Conservation (phyloP, 805 yeast genomes). For the Pichia ethanolica region DNA sequence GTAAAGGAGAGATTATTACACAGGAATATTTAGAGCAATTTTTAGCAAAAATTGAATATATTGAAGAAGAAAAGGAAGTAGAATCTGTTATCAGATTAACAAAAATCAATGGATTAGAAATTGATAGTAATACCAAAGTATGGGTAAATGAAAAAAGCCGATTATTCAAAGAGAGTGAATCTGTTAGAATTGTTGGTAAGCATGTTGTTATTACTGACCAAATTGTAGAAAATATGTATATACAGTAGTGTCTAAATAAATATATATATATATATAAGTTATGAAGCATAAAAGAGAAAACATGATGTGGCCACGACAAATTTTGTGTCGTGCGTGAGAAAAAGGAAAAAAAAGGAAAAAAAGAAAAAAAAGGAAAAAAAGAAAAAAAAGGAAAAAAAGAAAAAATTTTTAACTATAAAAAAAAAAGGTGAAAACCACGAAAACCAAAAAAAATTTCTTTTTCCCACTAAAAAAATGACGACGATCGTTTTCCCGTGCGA, state of each 20-base stretch:
- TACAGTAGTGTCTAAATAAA: neutral
- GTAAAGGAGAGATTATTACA: conserved; percentile 29
- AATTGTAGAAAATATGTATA: neutral
- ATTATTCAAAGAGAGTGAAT: neutral
- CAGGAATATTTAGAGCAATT: conserved; percentile 11
- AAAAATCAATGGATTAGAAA: conserved; percentile 1
- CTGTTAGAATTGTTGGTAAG: neutral
- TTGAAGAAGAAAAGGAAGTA: neutral
- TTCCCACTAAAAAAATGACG: too few relatives aligned
- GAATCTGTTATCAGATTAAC: neutral
- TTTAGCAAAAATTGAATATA: too few relatives aligned
- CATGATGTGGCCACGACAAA: neutral
- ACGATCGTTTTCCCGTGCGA: too few relatives aligned
- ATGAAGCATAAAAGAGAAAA: too few relatives aligned
- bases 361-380: too few relatives aligned
- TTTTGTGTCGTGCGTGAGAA: neutral
- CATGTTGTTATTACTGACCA: neutral
- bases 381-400: too few relatives aligned
- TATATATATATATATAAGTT: too few relatives aligned
- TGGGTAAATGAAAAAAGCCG: neutral
- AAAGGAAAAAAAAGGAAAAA: neutral
- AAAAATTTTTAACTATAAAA: too few relatives aligned
- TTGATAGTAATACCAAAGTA: neutral
- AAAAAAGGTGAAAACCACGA: too few relatives aligned
- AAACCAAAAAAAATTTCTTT: too few relatives aligned